Base-by-base conservation (phyloP, 306 rosid species). In the Inga leiocalycina region DNA sequence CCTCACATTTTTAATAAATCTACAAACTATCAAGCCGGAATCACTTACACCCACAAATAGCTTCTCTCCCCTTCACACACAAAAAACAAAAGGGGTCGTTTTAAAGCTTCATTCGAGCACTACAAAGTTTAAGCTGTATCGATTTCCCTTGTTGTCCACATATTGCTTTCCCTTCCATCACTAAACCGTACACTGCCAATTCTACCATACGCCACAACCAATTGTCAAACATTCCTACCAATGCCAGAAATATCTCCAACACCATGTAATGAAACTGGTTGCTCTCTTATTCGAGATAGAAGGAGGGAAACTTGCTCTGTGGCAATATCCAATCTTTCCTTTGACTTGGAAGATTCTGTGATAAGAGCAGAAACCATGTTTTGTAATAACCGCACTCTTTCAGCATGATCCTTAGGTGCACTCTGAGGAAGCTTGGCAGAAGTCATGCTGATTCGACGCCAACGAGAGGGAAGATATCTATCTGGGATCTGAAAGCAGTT, bases 401-500 rank as follows among this genome's bases (percentile, higher is more conserved):
- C 98, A 10, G 86, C 84, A 78, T 92, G 94, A 54, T 89, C 97
- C 41, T 78, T 92, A 20, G 91, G 84, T 30, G 86, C 52, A 85
- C 80, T 85, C 81, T 88, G 97, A 87, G 83, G 82, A 72, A 86
- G 82, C 87, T 89, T 95, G 24, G 91, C 79, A n/a, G 93, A 85
- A 11, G 91, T 89, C 64, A 85, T 84, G 86, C 93, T 95, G 87
- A 91, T 85, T 34, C 98, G 91, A 73, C 98, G 91, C 98, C 98
- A 95, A 16, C 98, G 92, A 65, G 86, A n/a, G 32, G 98, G 98
- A 87, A 95, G 94, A 84, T 93, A 95, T 84, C 94, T 86, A 69
- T 95, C 98, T 1, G 98, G 98, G 67, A 93, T 95, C 85, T 93
- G 98, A 84, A 95, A 95, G 88, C 98, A 95, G 79, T 95, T 95